Evolutionary conservation across 2,329 filamentous ascomycete genomes (phyloP).

Genomic region (Aspergillus brasiliensis): DNA sequence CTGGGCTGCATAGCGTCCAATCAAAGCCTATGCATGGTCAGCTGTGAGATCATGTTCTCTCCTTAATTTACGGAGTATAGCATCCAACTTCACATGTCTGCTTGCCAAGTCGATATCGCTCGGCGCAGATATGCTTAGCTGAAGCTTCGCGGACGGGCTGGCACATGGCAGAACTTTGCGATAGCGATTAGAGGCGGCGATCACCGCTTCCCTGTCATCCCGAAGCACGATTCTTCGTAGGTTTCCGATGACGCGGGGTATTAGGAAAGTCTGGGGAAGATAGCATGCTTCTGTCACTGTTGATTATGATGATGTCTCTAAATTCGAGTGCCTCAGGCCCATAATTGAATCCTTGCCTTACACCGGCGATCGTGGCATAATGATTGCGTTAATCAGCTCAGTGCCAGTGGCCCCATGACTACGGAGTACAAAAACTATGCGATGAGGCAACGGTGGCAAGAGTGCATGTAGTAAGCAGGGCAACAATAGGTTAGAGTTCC

Average conservation of each 20-base stretch:
- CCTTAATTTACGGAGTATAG: neutral
- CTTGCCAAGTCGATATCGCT: neutral
- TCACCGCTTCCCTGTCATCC: slow-evolving; percentile 8
- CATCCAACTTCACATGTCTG: neutral
- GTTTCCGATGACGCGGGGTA: slow-evolving; percentile 15
- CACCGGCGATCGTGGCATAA: neutral
- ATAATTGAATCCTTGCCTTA: neutral
- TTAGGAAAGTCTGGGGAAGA: slow-evolving; percentile 6
- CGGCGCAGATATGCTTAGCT: slow-evolving; percentile 4
- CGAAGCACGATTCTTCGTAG: slow-evolving; percentile 8
- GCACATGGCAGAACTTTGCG: neutral
- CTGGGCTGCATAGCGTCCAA: neutral
- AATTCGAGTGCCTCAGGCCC: no score
- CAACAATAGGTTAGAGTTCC: neutral
- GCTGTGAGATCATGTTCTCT: neutral
- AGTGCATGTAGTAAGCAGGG: neutral
- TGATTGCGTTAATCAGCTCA: neutral
- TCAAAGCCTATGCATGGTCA: neutral
- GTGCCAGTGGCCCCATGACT: neutral
- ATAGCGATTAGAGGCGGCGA: slow-evolving; percentile 12
- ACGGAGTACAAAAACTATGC: neutral
- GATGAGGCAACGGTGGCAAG: neutral
- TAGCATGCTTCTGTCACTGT: neutral
- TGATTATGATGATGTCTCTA: neutral
- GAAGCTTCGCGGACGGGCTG: slow-evolving; percentile 6